A percentile compares a stretch with the other conserved stretches of the same genome.
These are phyloP conservation scores for Ustilago sp. DNA, from an alignment of 1,284 basidiomycete species.

Conservation along the genomic window DNA sequence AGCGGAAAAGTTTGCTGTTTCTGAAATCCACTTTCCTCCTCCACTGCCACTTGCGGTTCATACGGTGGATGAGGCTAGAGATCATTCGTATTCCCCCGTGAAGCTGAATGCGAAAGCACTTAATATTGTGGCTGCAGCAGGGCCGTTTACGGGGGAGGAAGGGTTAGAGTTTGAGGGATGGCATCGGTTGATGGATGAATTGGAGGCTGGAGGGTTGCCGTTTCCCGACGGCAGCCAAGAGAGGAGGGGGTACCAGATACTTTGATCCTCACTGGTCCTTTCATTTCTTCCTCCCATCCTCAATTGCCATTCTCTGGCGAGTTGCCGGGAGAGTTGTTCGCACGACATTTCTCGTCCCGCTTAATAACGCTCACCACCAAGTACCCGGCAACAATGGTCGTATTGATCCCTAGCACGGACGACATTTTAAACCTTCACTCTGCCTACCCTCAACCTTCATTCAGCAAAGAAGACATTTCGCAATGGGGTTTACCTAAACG, in stretches of 20 bases:
- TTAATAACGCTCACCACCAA: constrained; percentile 76
- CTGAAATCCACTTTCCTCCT: constrained; percentile 78
- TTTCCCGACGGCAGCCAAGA: constrained; percentile 75
- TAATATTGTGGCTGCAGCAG: constrained; percentile 50
- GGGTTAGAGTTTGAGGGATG: constrained; percentile 61
- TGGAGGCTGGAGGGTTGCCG: constrained; percentile 49
- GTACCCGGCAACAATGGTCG: constrained; percentile 78
- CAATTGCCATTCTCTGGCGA: constrained; percentile 80
- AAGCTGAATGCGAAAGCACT: constrained; percentile 40
- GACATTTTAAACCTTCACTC: constrained; percentile 84
- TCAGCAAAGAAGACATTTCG: constrained; percentile 70
- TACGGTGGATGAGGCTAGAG: constrained; percentile 38
- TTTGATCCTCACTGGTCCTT: constrained; percentile 86
- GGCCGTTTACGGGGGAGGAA: constrained; percentile 52
- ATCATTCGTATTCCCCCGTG: constrained; percentile 34
- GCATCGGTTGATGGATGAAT: constrained; percentile 59
- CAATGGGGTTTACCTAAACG: constrained; percentile 68
- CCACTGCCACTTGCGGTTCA: constrained; percentile 59
- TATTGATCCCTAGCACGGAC: constrained; percentile 83
- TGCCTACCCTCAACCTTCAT: constrained; percentile 86
- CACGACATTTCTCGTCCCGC: constrained; percentile 75
- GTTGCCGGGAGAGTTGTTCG: constrained; percentile 79
- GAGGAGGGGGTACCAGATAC: constrained; percentile 78
- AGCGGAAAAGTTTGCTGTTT: constrained; percentile 84
- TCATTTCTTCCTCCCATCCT: constrained; percentile 82